Evolutionary conservation across 306 rosid genomes (phyloP), one percentile per base, ranked within the genome.

Genomic region (Delonix regia): DNA sequence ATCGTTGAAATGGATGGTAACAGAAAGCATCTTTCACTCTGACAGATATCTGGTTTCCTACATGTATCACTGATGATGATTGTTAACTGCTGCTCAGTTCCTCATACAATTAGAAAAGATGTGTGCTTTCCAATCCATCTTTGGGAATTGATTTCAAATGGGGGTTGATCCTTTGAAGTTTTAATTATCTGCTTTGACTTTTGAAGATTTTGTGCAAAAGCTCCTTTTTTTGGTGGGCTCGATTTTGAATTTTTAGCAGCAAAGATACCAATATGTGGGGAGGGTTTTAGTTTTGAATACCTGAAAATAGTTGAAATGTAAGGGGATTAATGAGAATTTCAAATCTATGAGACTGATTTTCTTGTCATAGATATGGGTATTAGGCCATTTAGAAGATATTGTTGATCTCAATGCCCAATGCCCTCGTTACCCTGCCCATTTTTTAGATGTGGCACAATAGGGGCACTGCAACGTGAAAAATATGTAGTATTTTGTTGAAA

Each of bases 1-100:
- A 87, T 95, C 90, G 98, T 92, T 11, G 99, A 95, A 90, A 92
- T 95, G 99, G 98, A 95, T 81, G 98, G 99, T 95, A 77, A 65
- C 34, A 42, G 60, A 30, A 15, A 63, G 34, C 63, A 49, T 39
- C 27, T 67, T 27, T 62, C 49, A 52, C 68, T 47, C 24, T 59
- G 28, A 5, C 11, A 22, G 0, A 33, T 33, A 18, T 14, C 33
- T 74, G 12, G 36, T 6, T 28, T 34, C 21, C 27, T 69, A 22
- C 68, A 39, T 51, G 8, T 67, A 4, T 70, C 30, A 51, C 73
- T 39, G 78, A 27, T 63, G 47, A 47, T 52, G 14, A 63, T 57
- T 69, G 22, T 36, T 19, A 28, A 61, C 11, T 10, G 34, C 15
- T 38, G 65, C 51, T 65, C 18, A 9, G 33, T 56, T 21, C 28